phyloP scores from a whole-genome alignment of 2,329 filamentous ascomycete species.

The Trichoderma sp. region DNA sequence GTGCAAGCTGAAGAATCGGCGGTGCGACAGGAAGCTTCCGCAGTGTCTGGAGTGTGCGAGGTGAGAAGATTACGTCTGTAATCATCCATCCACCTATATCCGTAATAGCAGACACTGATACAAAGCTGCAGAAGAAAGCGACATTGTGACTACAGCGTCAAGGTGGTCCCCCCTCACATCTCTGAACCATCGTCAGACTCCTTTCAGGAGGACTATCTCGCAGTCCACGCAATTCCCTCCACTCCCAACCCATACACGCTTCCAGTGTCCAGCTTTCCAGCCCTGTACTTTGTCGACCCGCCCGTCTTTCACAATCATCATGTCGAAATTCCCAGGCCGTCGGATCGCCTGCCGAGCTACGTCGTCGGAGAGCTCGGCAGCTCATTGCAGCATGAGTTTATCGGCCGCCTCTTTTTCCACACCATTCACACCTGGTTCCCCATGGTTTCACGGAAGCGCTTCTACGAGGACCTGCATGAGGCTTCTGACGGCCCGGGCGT shows the following conservation, averaged over 20 bases:
- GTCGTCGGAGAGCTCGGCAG: conserved; percentile 3
- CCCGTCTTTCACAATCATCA: conserved; percentile 17
- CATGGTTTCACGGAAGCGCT: conserved; percentile 10
- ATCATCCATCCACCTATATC: no score
- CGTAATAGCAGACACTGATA: background rate
- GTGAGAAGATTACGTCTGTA: background rate
- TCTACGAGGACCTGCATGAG: background rate
- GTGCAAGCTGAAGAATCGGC: conserved; percentile 14
- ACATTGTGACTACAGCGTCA: conserved; percentile 8
- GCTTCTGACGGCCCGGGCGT: background rate
- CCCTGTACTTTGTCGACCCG: conserved; percentile 13
- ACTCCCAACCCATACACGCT: background rate
- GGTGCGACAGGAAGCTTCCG: conserved; percentile 16
- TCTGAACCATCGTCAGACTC: conserved; percentile 12
- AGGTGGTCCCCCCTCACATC: background rate
- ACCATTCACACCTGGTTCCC: conserved; percentile 2
- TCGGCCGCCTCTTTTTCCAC: background rate
- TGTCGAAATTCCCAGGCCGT: background rate
- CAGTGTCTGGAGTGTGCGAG: conserved; percentile 6
- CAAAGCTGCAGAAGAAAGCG: background rate
- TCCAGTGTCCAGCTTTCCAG: conserved; percentile 9
- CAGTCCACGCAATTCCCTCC: background rate
- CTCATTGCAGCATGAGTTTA: conserved; percentile 2
- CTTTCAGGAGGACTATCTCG: background rate
- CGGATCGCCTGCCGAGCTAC: conserved; percentile 4